Evolutionary conservation across 163 green algal species (phyloP).

Genomic region (Dunaliella salina): DNA sequence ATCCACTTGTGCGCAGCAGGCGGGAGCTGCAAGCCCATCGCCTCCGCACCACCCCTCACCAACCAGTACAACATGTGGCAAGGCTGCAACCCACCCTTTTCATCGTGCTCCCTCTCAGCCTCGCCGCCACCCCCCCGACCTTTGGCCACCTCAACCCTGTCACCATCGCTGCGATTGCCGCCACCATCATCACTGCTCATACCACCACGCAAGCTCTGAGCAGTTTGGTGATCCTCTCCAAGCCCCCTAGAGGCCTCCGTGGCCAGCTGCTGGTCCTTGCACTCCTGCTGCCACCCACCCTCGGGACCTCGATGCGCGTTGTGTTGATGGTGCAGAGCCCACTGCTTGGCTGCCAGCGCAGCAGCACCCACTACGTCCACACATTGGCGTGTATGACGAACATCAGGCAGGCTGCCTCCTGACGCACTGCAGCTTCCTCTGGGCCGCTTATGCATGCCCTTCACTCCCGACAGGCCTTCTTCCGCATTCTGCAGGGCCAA

Average conservation of each 20-base stretch:
- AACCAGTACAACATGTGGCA: background rate
- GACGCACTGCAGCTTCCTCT: too few relatives aligned
- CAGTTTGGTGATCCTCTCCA: background rate
- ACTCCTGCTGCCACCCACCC: background rate
- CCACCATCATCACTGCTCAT: background rate
- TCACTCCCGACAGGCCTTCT: background rate
- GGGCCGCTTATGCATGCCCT: background rate
- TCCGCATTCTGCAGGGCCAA: background rate
- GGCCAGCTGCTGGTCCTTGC: background rate
- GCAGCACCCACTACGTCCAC: background rate
- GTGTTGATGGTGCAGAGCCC: background rate
- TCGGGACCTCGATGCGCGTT: too few relatives aligned
- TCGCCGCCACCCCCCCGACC: too few relatives aligned
- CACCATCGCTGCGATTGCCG: background rate
- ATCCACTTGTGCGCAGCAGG: background rate
- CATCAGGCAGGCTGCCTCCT: too few relatives aligned
- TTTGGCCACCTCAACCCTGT: background rate
- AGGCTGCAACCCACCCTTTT: background rate
- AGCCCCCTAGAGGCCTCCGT: too few relatives aligned
- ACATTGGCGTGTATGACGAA: background rate
- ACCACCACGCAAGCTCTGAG: background rate
- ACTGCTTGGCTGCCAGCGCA: background rate
- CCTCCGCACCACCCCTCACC: background rate
- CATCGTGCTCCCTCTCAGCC: background rate
- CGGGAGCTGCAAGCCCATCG: background rate